These are phyloP conservation scores for Takashimella tepidaria DNA, from an alignment of 1,284 basidiomycete species.

Conservation along the genomic window DNA sequence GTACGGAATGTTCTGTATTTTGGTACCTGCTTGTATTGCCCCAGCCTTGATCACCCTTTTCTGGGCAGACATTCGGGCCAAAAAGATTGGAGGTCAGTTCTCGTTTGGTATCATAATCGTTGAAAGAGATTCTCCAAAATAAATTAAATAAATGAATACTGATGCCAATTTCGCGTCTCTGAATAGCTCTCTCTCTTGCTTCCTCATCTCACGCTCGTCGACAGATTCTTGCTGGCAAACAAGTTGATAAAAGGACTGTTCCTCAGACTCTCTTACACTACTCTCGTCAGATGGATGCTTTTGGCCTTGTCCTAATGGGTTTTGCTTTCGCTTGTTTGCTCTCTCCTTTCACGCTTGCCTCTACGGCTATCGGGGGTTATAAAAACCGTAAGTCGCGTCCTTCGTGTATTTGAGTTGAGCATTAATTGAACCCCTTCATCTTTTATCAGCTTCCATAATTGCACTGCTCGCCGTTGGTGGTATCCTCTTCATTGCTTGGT, in stretches of 20 bases:
- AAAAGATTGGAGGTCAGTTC: conserved; percentile 33
- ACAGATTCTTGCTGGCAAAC: conserved; percentile 4
- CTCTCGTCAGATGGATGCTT: conserved; percentile 38
- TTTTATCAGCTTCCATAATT: conserved; percentile 42
- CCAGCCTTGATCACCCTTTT: conserved; percentile 39
- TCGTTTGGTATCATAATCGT: neutral
- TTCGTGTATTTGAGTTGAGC: too few species aligned
- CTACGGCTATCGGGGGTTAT: conserved; percentile 38
- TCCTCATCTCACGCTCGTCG: conserved; percentile 18
- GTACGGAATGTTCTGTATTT: conserved; percentile 5
- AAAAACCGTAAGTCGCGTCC: conserved; percentile 35
- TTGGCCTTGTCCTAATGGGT: conserved; percentile 46
- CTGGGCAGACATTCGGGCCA: conserved; percentile 42
- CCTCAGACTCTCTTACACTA: conserved; percentile 23
- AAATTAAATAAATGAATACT: too few species aligned
- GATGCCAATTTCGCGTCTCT: too few species aligned
- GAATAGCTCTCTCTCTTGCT: conserved; percentile 17
- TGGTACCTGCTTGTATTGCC: conserved; percentile 13
- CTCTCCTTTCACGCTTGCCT: conserved; percentile 42
- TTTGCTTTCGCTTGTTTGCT: conserved; percentile 45
- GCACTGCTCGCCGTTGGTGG: conserved; percentile 48
- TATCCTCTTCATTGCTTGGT: conserved; percentile 41
- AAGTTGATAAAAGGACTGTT: conserved; percentile 7
- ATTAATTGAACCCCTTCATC: neutral
- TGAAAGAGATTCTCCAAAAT: too few species aligned